Base-by-base conservation (phyloP, 805 yeast genomes). In the Sporopachydermia quercuum region DNA sequence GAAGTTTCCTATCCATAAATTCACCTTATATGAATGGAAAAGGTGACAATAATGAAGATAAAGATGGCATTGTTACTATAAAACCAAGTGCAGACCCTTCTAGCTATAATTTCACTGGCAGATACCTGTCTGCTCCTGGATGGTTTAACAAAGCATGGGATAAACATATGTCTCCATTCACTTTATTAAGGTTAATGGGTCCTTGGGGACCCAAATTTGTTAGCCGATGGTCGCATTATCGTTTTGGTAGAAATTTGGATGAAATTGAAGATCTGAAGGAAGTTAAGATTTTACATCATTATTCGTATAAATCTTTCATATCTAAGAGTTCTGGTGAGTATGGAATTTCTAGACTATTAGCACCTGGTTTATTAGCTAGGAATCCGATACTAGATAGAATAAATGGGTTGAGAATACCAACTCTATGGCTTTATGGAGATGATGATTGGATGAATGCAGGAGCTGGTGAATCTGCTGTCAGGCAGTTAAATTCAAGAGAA, bases 361-460 rank as follows among this genome's bases (percentile, higher is more conserved):
- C 71, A 0, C 71, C 75, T 4, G 79, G 78, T 8, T 76, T 76
- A 0, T 43, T 66, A 16, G 70, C 82, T 0, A 65, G 69, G 45
- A 52, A 71, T 34, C 84, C 85, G 2, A 53, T 77, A 36, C 45
- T 71, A 19, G 76, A 71, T 45, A 62, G 83, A 47, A 55, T 66
- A 47, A 74, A 63, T 13, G 58, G 46, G 37, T 43, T 47, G 14
- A 18, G 37, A 6, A 45, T 70, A 13, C 74, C 74, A 3, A 62
- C 74, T 1, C 53, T 74, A 19, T 74, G 80, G 77, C 45, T 76
- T 16, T 77, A 77, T 48, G 85, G 85, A 5, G 82, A 76, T 43
- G 59, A 56, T 33, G 85, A 77, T 53, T 77, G 85, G 85, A 77
- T 77, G 84, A 71, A 71, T 44, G 70, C 64, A 40, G 65, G 62